Percentiles rank a stretch among this genome's conserved stretches.
Conservation (phyloP, 75 land plant species). For the Cryptomeria japonica region DNA sequence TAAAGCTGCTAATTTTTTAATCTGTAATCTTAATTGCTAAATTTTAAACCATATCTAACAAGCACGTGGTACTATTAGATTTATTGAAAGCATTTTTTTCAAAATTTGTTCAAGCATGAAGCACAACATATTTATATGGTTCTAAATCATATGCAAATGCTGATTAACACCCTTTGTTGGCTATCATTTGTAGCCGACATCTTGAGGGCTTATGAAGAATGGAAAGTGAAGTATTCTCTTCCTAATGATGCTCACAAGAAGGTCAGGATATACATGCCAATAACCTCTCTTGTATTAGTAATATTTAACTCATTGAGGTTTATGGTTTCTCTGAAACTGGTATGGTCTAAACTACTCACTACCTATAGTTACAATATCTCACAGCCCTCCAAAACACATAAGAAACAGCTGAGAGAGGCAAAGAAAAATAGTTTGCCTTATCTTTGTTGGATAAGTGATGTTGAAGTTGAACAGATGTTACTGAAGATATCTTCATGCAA, state of each 20-base stretch:
- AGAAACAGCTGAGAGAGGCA: background rate
- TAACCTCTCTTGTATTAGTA: background rate
- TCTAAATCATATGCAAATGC: too few relatives aligned
- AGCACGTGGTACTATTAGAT: background rate
- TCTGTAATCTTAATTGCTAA: background rate
- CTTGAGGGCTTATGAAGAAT: conserved; percentile 68
- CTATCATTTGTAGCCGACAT: conserved; percentile 63
- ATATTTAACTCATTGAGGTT: background rate
- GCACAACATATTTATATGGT: background rate
- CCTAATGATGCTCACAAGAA: conserved; percentile 71
- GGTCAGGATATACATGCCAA: conserved; percentile 39
- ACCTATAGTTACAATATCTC: background rate
- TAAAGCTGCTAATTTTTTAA: background rate
- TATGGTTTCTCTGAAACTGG: background rate
- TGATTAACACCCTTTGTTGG: background rate
- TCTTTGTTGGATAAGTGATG: background rate
- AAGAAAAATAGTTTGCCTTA: background rate
- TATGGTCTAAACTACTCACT: background rate
- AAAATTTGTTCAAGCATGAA: background rate
- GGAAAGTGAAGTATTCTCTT: conserved; percentile 57
- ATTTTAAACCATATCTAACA: background rate
- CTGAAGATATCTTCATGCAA: too few relatives aligned
- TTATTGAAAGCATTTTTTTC: too few relatives aligned
- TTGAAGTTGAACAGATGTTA: too few relatives aligned
- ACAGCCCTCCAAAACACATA: background rate